Evolutionary conservation across 2,329 filamentous ascomycete species (phyloP).

Genomic region (Neoascochyta sp.): DNA sequence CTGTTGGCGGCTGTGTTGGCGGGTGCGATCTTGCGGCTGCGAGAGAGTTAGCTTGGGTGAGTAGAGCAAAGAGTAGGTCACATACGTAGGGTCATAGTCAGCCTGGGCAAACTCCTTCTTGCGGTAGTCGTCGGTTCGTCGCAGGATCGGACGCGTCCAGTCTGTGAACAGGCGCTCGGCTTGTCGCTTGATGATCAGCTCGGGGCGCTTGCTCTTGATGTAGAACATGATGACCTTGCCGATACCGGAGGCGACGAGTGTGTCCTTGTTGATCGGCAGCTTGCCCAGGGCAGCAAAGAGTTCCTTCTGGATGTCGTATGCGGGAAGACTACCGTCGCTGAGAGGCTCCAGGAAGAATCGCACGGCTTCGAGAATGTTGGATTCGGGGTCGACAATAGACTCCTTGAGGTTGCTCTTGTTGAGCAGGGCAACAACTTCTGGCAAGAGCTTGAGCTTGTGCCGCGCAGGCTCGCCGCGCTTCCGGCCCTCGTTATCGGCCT

Average conservation of each 20-base stretch:
- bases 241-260: constrained; percentile 83
- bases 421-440: constrained; percentile 81
- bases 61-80: constrained; percentile 5
- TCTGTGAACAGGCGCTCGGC: constrained; percentile 90
- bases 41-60: constrained; percentile 12
- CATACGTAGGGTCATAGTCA: constrained; percentile 57
- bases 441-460: constrained; percentile 90
- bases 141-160: constrained; percentile 92
- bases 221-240: constrained; percentile 97
- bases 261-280: constrained; percentile 87
- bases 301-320: constrained; percentile 96
- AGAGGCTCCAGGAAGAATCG: constrained; percentile 97
- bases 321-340: constrained; percentile 87
- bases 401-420: constrained; percentile 85
- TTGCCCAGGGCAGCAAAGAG: constrained; percentile 76
- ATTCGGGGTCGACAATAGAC: constrained; percentile 87
- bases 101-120: constrained; percentile 68
- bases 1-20: constrained; percentile 23
- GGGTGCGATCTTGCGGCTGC: constrained; percentile 27
- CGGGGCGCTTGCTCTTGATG: constrained; percentile 87
- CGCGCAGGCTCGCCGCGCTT: constrained; percentile 75
- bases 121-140: constrained; percentile 91
- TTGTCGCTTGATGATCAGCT: constrained; percentile 85
- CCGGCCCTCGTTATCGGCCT: constrained; percentile 79
- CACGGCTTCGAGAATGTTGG: constrained; percentile 89